Evolutionary conservation across 257 asterid genomes (phyloP), one percentile per base, ranked within the genome.

Genomic region (Solanum clarkiae): DNA sequence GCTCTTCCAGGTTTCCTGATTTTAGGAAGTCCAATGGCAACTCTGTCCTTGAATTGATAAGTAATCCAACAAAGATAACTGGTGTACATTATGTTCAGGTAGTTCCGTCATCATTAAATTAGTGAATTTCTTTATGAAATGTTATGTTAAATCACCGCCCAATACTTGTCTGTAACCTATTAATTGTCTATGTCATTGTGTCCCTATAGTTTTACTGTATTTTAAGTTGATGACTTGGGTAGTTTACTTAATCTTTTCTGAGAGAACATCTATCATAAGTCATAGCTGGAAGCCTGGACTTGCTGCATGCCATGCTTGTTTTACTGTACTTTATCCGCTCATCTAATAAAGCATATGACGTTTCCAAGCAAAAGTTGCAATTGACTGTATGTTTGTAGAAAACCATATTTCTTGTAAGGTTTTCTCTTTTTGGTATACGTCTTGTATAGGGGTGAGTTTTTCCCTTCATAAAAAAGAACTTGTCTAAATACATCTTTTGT

Each of bases 71-170:
- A 82, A 97, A 97, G 91, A 93, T 97, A 85, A 92, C 93, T 54
- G 99, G 98, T 83, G 99, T 97, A 80, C 99, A 97, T 93, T 97
- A 95, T 91, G 94, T 95, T 87, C 98, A 97, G 98, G 99, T 95
- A 90, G 80, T 80, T 42, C 42, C 9, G 22, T 47, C 60, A 51
- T 77, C 24, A 75, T 75, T 75, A 24, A 75, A 24, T 75, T 22
- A 24, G 82, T 75, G 45, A 8, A 1, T 9, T 49, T 49, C 62
- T 14, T 2, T 75, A 75, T 9, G 59, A 75, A 15, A 22, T 75
- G 22, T 20, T 75, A 24, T 51, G 45, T 26, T 75, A 77, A 74
- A 6, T 51, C 60, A 63, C 1, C 8, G 62, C 51, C 24, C 14
- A 49, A 22, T 75, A 74, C 81, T 22, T 47, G 22, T 75, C 82